A percentile compares a stretch with the other conserved stretches of the same genome.
phyloP scores from a whole-genome alignment of 2,329 filamentous ascomycete genomes.

The Aureobasidium namibiae region DNA sequence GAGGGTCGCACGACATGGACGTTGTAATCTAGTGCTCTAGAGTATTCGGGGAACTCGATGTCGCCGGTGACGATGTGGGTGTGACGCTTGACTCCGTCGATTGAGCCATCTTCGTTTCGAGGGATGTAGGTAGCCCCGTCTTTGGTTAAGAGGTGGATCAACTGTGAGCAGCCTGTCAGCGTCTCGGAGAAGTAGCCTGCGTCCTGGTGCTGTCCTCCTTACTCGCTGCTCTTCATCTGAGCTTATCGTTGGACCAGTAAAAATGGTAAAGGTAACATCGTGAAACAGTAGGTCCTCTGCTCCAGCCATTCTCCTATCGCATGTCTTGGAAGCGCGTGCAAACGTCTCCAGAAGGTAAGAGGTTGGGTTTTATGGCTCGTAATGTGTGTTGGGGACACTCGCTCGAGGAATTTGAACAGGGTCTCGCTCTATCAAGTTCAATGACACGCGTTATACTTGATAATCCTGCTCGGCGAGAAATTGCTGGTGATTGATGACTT shows the following conservation, averaged over 20 bases:
- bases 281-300: constrained; percentile 26
- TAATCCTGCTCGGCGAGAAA: background rate
- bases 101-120: constrained; percentile 31
- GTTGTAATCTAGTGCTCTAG: constrained; percentile 63
- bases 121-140: constrained; percentile 41
- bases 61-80: constrained; percentile 66
- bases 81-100: constrained; percentile 37
- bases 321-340: background rate
- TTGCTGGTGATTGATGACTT: background rate
- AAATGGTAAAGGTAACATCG: constrained; percentile 34
- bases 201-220: background rate
- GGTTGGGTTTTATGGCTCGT: background rate
- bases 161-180: constrained; percentile 29
- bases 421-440: background rate
- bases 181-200: background rate
- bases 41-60: constrained; percentile 86
- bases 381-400: background rate
- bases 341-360: background rate
- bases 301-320: background rate
- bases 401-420: background rate
- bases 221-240: constrained; percentile 18
- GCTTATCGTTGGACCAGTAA: constrained; percentile 32
- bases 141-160: constrained; percentile 37
- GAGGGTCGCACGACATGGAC: constrained; percentile 74
- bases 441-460: background rate